Evolutionary conservation across 768 basidiomycete species (phyloP), one percentile per base, ranked within the genome.

Genomic region (Kwoniella sp.): DNA sequence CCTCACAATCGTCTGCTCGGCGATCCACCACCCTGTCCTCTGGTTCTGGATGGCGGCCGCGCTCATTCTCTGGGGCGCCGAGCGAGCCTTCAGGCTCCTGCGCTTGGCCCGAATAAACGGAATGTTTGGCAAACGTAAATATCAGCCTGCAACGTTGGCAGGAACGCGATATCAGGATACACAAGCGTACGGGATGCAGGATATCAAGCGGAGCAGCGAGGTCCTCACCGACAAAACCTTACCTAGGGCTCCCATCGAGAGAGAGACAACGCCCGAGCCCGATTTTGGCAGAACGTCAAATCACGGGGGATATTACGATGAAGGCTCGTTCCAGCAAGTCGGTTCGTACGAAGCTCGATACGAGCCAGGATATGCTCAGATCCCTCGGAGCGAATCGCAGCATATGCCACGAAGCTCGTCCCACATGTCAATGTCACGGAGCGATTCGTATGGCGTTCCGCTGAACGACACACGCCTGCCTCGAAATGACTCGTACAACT

Each of bases 31-130:
- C 72, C 87, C 87, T 1, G 82, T 85, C 1, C 74, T 89, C 25
- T 84, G 84, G 80, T 86, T 84, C 82, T 91, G 89, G 88, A 88
- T 88, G 66, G 87, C 86, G 82, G 82, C 81, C 15, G 85, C 90
- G 0, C 83, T 88, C 15, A 82, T 74, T 0, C 70, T 90, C 23
- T 91, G 90, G 90, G 74, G 79, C 0, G 84, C 83, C 12, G 90
- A 91, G 74, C 84, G 90, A 12, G 53, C 83, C 8, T 87, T 84
- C 82, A 85, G 90, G 2, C 81, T 81, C 47, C 77, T 82, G 1
- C 83, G 86, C 76, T 87, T 87, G 82, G 71, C 88, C 25, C 85
- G 85, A 68, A 81, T 85, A 59, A 91, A 91, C 70, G 86, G 86
- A 15, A 82, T 85, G 69, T 73, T 86, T 31, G 82, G 83, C 12